These are phyloP conservation scores for Termitomyces sp. DNA, from an alignment of 768 basidiomycete species.

Conservation along the genomic window DNA sequence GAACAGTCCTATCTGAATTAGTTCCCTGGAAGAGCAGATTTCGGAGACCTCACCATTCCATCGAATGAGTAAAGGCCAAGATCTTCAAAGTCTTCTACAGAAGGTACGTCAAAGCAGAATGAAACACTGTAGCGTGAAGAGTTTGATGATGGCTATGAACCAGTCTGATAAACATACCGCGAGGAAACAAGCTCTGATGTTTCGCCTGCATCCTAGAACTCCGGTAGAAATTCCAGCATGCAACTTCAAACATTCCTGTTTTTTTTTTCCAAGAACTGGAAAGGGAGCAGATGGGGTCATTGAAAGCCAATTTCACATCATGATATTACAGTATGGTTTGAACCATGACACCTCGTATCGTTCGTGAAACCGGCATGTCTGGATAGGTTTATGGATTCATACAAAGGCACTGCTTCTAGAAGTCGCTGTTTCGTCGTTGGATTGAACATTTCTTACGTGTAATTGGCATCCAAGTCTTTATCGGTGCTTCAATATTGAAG, in stretches of 20 bases:
- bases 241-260: slow-evolving; percentile 9
- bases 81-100: slow-evolving; percentile 20
- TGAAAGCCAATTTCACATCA: no score
- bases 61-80: slow-evolving; percentile 25
- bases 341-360: slow-evolving; percentile 22
- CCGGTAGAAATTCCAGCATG: slow-evolving; percentile 21
- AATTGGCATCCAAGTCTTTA: neutral
- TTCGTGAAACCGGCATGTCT: slow-evolving; percentile 22
- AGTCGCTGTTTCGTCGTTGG: slow-evolving; percentile 53
- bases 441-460: slow-evolving; percentile 10
- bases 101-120: slow-evolving; percentile 19
- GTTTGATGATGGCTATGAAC: slow-evolving; percentile 14
- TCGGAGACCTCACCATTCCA: slow-evolving; percentile 26
- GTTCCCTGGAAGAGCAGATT: slow-evolving; percentile 21
- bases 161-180: slow-evolving; percentile 12
- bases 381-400: slow-evolving; percentile 34
- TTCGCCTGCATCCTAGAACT: slow-evolving; percentile 15
- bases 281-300: no score
- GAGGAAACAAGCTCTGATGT: neutral
- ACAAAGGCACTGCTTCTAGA: slow-evolving; percentile 45
- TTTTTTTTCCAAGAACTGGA: no score
- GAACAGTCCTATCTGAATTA: slow-evolving; percentile 30
- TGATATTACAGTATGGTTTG: slow-evolving; percentile 14
- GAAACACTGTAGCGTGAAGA: neutral
- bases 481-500: slow-evolving; percentile 45